Evolutionary conservation across 192 early-diverging fungal genomes (phyloP).

Genomic region (Gonapodya sp.): DNA sequence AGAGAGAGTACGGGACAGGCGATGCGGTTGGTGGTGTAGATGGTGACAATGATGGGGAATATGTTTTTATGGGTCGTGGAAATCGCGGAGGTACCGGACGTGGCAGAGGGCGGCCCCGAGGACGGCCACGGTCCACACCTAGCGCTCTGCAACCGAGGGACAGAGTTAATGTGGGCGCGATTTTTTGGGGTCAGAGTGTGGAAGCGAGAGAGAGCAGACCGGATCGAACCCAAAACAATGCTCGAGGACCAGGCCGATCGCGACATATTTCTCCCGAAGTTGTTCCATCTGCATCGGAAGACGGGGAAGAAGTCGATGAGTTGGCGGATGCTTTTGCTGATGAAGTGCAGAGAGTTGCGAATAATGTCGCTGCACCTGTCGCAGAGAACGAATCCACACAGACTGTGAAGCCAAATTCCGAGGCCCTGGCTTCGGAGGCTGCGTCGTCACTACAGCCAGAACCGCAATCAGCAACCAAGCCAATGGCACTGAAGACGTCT

Average conservation of each 20-base stretch:
- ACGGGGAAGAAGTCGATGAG: background rate
- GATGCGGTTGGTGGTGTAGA: background rate
- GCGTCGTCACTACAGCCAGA: too few species aligned
- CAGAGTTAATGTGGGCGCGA: background rate
- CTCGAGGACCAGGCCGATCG: background rate
- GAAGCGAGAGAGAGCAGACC: background rate
- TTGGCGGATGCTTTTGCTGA: background rate
- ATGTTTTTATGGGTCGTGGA: background rate
- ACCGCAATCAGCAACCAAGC: background rate
- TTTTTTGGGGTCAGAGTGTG: background rate
- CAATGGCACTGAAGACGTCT: background rate
- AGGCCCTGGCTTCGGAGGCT: too few species aligned
- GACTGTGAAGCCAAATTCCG: too few species aligned
- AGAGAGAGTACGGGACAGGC: too few species aligned
- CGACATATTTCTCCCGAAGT: background rate
- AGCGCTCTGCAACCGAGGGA: background rate
- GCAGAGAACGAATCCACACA: too few species aligned
- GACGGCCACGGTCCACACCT: background rate
- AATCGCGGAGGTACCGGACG: background rate
- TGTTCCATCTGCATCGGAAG: too few species aligned
- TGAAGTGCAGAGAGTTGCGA: too few species aligned
- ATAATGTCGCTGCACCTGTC: too few species aligned
- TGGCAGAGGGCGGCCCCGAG: background rate
- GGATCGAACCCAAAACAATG: background rate
- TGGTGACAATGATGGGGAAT: background rate